These are phyloP conservation scores for Ruellia speciosa DNA, from an alignment of 305 asterid genomes.

Conservation along the genomic window DNA sequence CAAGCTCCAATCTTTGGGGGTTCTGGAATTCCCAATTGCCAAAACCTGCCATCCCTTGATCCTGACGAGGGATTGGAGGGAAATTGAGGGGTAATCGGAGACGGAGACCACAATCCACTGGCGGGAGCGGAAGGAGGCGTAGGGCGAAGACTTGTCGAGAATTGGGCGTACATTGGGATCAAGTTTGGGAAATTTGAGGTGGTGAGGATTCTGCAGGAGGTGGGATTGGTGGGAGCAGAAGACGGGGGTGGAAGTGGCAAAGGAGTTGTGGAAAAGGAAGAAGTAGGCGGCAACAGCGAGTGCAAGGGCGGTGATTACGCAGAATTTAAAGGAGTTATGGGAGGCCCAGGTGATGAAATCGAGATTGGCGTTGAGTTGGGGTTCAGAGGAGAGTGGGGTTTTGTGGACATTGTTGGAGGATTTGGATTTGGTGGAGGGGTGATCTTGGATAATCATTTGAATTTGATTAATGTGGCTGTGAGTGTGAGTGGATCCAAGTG, in stretches of 20 bases:
- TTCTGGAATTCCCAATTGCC: constrained; percentile 59
- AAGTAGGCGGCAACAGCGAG: background rate
- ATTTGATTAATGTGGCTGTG: too few species aligned
- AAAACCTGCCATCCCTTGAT: constrained; percentile 64
- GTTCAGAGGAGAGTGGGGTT: background rate
- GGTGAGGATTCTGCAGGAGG: constrained; percentile 24
- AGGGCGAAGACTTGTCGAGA: constrained; percentile 41
- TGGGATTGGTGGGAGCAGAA: constrained; percentile 18
- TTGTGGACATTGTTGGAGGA: background rate
- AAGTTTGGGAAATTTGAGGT: constrained; percentile 37
- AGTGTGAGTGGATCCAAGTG: background rate
- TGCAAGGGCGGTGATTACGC: background rate
- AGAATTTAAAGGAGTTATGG: background rate
- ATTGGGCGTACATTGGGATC: constrained; percentile 38
- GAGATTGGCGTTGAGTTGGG: background rate
- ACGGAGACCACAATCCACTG: constrained; percentile 68
- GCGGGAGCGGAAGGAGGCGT: constrained; percentile 47
- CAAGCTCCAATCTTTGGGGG: constrained; percentile 62
- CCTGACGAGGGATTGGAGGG: constrained; percentile 37
- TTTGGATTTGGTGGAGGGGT: background rate
- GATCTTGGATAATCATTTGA: background rate
- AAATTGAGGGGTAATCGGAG: constrained; percentile 46
- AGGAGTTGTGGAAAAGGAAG: background rate
- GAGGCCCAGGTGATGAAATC: background rate
- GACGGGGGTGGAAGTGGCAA: background rate